Evolutionary conservation across 176 grass and related monocot species (phyloP), one percentile per base, ranked within the genome.

Genomic region (Raddia guianensis): DNA sequence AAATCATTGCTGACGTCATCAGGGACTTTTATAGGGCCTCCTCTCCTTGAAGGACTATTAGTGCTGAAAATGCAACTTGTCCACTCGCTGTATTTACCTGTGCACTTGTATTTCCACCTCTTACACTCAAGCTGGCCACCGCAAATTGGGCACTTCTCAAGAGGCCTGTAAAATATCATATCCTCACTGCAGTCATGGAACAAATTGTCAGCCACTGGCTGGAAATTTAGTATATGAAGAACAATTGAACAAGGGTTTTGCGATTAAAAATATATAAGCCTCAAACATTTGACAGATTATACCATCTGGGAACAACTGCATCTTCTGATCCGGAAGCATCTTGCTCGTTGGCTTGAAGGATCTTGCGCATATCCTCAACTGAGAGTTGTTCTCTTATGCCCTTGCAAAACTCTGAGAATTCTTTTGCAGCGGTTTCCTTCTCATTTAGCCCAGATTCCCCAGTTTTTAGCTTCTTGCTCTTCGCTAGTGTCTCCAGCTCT

Each of bases 151-250:
- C 95, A 98, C 70, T 77, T 89, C 70, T 91, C 86, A 2, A 92
- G 74, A 14, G 90, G 88, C 4, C 95, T 90, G 57, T 89, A 92
- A 75, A 92, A 98, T 83, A 98, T 84, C 83, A 98, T 68, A 84
- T 94, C 90, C 77, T 82, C 91, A 76, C 95, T 98, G 73, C 5
- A 15, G 20, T 3, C 9, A 59, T 65, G 11, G 54, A 62, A 46
- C 27, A 68, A 80, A 57, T 57, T 3, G 16, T 66, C 3, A 87
- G 53, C 16, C 9, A 73, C 12, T 73, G 32, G 43, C 32, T 35
- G 7, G 15, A 80, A 68, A 84, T 6, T 47, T 16, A 66, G 27
- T 10, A 27, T 72, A 20, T 21, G 63, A 40, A 40, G 37, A 40
- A 40, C 37, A 40, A 40, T 5, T 40, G 37, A 47, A 53, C 11